These are phyloP conservation scores for Pseudocohnilembus persalinus DNA, from an alignment of 169 alveolate species.

Conservation along the genomic window DNA sequence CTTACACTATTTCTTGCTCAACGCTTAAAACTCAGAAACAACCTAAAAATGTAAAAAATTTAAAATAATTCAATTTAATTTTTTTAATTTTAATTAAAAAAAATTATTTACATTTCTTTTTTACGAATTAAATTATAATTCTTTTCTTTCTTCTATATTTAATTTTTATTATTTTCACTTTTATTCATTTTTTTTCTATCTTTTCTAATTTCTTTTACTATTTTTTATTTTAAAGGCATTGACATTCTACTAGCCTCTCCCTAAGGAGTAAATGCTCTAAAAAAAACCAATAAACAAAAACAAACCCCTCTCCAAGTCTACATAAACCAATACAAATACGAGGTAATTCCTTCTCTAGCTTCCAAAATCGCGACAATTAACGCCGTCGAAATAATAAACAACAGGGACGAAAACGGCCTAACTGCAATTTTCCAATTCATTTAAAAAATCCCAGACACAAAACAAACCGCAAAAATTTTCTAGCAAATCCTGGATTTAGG, in stretches of 20 bases:
- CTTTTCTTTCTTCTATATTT: too few species aligned
- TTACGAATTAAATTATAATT: too few species aligned
- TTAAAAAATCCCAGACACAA: neutral
- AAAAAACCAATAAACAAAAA: too few species aligned
- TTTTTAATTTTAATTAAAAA: too few species aligned
- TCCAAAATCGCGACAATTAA: neutral
- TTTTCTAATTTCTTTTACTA: too few species aligned
- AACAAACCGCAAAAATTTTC: neutral
- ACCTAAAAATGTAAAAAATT: neutral
- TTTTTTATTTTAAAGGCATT: neutral
- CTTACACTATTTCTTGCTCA: neutral
- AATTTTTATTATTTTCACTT: too few species aligned
- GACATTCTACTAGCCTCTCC: neutral
- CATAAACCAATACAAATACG: neutral
- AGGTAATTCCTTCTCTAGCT: neutral
- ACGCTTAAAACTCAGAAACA: neutral
- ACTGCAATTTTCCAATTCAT: neutral
- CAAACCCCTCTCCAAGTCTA: neutral
- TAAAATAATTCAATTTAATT: too few species aligned
- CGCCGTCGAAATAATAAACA: neutral
- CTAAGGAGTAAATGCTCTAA: neutral
- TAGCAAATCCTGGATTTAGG: neutral
- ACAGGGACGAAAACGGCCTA: neutral
- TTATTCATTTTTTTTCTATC: too few species aligned
- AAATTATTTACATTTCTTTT: too few species aligned